Evolutionary conservation across 805 yeast genomes (phyloP), one percentile per base, ranked within the genome.

Genomic region (Saccharomycopsis olivae): DNA sequence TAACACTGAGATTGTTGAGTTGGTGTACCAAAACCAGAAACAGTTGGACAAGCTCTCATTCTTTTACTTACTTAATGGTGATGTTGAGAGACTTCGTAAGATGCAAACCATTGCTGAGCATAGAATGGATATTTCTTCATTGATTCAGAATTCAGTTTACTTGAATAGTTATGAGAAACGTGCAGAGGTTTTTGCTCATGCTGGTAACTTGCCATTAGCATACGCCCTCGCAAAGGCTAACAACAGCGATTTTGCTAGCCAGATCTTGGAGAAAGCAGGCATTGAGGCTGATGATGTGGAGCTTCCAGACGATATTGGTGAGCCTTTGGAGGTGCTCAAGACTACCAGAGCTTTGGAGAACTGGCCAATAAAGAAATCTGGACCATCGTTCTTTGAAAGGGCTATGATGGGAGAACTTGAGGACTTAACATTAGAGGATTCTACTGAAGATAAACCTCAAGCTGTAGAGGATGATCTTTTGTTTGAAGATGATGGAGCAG

Each of bases 31-130:
- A 62, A 85, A 84, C 53, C 78, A 82, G 57, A 84, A 81, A 50
- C 71, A 75, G 43, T 81, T 92, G 48, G 97, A 89, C 56, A 84
- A 84, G 62, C 68, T 94, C 47, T 84, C 96, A 3, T 88, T 92
- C 68, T 66, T 87, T 44, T 92, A 92, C 57, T 65, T 89, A 51
- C 66, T 76, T 46, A 80, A 88, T 43, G 98, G 97, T 61, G 88
- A 89, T 54, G 53, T 58, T 20, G 71, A 70, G 33, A 80, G 89
- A 55, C 65, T 92, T 54, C 61, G 71, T 36, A 86, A 82, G 61
- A 88, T 92, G 95, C 78, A 85, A 48, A 66, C 73, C 45, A 87
- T 89, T 63, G 92, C 97, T 35, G 94, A 82, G 56, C 80, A 77
- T 49, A 81, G 96, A 54, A 82, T 82, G 41, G 94, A 89, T 56